Evolutionary conservation across 441 rosid genomes (phyloP).

Genomic region (Populus hybrid): DNA sequence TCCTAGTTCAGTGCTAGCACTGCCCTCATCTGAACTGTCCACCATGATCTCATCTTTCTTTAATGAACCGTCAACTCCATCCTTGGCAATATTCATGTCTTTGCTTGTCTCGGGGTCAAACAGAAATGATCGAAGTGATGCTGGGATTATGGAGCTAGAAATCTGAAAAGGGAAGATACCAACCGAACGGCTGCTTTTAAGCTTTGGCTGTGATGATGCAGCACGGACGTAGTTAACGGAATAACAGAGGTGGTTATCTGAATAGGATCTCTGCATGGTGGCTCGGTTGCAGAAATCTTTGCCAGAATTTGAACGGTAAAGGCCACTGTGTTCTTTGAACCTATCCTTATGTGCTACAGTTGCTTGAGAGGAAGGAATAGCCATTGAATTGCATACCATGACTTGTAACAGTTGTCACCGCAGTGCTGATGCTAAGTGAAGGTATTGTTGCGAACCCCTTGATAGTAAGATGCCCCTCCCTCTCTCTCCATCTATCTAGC

Average conservation of each 20-base stretch:
- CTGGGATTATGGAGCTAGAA: conserved; percentile 51
- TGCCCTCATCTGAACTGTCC: conserved; percentile 12
- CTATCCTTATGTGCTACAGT: conserved; percentile 31
- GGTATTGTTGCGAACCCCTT: background rate
- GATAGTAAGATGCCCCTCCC: background rate
- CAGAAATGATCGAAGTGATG: conserved; percentile 44
- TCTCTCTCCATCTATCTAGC: background rate
- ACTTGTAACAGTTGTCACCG: conserved; percentile 10
- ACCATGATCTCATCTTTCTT: conserved; percentile 17
- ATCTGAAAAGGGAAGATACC: conserved; percentile 60
- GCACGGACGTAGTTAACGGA: conserved; percentile 39
- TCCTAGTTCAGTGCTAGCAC: conserved; percentile 20
- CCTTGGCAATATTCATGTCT: conserved; percentile 32
- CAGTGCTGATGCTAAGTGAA: background rate
- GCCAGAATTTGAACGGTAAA: conserved; percentile 50
- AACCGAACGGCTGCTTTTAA: conserved; percentile 52
- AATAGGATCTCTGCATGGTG: conserved; percentile 51
- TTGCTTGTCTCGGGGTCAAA: conserved; percentile 56
- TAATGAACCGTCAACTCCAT: conserved; percentile 14
- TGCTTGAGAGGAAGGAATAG: conserved; percentile 30
- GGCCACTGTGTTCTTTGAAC: conserved; percentile 43
- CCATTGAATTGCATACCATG: conserved; percentile 41
- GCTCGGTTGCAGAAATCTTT: conserved; percentile 42
- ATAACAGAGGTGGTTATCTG: conserved; percentile 62
- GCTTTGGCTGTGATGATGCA: conserved; percentile 40